phyloP scores from a whole-genome alignment of 2,329 filamentous ascomycete species.

The Talaromyces albobiverticillius region DNA sequence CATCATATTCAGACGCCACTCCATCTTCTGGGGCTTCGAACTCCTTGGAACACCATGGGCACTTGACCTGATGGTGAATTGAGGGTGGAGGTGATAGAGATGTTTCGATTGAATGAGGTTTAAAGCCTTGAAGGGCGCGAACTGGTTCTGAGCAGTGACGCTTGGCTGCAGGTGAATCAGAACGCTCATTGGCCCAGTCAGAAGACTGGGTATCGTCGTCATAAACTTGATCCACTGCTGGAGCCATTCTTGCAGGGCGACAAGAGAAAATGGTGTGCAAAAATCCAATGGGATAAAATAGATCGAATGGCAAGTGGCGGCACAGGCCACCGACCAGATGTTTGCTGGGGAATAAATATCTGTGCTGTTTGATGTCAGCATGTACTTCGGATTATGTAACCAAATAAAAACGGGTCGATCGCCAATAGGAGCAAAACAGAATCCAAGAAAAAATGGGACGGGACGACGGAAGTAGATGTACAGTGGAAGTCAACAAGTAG shows the following conservation, averaged over 20 bases:
- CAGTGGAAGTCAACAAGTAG: no score
- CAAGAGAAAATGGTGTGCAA: background rate
- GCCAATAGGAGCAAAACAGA: constrained; percentile 9
- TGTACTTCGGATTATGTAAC: constrained; percentile 4
- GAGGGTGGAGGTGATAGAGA: constrained; percentile 33
- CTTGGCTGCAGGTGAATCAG: constrained; percentile 32
- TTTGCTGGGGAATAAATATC: constrained; percentile 5
- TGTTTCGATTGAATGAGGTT: constrained; percentile 32
- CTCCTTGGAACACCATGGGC: constrained; percentile 35
- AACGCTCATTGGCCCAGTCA: constrained; percentile 31
- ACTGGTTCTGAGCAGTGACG: constrained; percentile 40
- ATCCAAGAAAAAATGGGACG: background rate
- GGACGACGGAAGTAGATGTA: background rate
- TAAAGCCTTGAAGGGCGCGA: constrained; percentile 20
- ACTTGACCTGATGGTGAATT: constrained; percentile 26
- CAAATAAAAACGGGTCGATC: background rate
- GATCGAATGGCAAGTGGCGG: background rate
- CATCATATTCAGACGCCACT: constrained; percentile 23
- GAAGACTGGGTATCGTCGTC: constrained; percentile 36
- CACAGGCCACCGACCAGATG: constrained; percentile 2
- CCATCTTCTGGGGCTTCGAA: constrained; percentile 27
- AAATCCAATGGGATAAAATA: background rate
- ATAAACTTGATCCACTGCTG: constrained; percentile 28
- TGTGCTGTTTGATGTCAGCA: constrained; percentile 12
- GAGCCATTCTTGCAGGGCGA: background rate